Percentiles rank a stretch among this genome's conserved stretches.
These are phyloP conservation scores for Yamadazyma dushanensis DNA, from an alignment of 1,139 yeast genomes.

Conservation along the genomic window DNA sequence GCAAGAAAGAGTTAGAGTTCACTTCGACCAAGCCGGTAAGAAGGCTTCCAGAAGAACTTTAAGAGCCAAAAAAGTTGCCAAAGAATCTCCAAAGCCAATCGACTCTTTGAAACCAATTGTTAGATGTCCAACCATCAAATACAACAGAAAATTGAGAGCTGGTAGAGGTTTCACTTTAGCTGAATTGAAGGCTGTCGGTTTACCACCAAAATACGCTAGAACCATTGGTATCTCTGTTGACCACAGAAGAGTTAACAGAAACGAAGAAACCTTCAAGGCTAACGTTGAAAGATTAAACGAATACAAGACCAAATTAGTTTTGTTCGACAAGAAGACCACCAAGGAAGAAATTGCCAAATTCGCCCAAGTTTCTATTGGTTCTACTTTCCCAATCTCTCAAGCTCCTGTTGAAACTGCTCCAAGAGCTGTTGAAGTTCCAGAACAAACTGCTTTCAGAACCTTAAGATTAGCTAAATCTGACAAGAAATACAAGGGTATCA, in stretches of 20 bases:
- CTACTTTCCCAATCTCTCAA: constrained; percentile 92
- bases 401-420: constrained; percentile 69
- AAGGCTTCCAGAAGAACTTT: constrained; percentile 95
- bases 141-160: constrained; percentile 99
- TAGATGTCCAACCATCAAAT: constrained; percentile 95
- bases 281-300: constrained; percentile 97
- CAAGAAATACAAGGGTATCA: constrained; percentile 90
- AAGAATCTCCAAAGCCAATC: constrained; percentile 96
- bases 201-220: constrained; percentile 94
- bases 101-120: constrained; percentile 96
- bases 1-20: constrained; percentile 99
- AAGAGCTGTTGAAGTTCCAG: constrained; percentile 86
- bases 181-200: constrained; percentile 98
- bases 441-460: constrained; percentile 92
- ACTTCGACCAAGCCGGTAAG: constrained; percentile 99
- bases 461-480: constrained; percentile 94
- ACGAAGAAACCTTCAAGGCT: constrained; percentile 90
- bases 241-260: constrained; percentile 99
- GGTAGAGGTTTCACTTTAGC: constrained; percentile 99
- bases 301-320: constrained; percentile 93
- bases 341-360: constrained; percentile 68
- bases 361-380: constrained; percentile 75
- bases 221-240: constrained; percentile 98
- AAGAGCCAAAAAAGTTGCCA: constrained; percentile 93
- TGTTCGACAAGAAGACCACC: constrained; percentile 87